Percentiles rank a stretch among this genome's conserved stretches.
phyloP scores from a whole-genome alignment of 2,329 filamentous ascomycete genomes.

The Lomentospora prolificans region DNA sequence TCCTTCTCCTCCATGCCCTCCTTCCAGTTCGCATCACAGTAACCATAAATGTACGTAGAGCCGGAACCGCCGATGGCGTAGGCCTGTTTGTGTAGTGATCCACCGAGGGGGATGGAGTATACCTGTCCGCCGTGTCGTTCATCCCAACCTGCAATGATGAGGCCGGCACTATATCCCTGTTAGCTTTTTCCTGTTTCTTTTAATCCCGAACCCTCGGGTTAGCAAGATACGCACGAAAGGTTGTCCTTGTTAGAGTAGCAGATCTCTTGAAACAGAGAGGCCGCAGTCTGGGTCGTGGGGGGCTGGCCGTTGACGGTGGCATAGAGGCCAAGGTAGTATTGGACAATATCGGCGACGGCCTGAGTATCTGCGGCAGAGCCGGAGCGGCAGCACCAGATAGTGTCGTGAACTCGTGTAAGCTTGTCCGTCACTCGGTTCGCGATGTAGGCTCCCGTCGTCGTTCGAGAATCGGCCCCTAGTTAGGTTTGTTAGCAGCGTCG shows the following conservation, averaged over 20 bases:
- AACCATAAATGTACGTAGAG: slow-evolving; percentile 98
- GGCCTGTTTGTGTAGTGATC: slow-evolving; percentile 92
- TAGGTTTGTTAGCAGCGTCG: background rate
- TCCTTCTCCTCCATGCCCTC: slow-evolving; percentile 91
- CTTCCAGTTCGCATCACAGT: slow-evolving; percentile 92
- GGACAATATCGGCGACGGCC: slow-evolving; percentile 94
- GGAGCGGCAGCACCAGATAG: slow-evolving; percentile 98
- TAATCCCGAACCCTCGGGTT: no score
- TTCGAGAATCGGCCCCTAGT: slow-evolving; percentile 84
- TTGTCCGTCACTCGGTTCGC: slow-evolving; percentile 99
- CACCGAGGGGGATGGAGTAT: slow-evolving; percentile 92
- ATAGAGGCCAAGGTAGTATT: slow-evolving; percentile 91
- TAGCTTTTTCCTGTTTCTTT: no score
- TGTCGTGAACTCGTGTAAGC: slow-evolving; percentile 95
- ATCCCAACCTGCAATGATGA: slow-evolving; percentile 98
- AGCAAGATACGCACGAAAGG: slow-evolving; percentile 48
- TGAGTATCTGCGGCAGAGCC: slow-evolving; percentile 97
- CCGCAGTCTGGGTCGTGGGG: slow-evolving; percentile 90
- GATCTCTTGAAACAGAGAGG: slow-evolving; percentile 92
- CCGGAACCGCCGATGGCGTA: slow-evolving; percentile 95
- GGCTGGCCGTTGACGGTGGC: slow-evolving; percentile 80
- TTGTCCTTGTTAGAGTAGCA: slow-evolving; percentile 97
- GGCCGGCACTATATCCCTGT: slow-evolving; percentile 58
- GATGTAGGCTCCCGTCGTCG: slow-evolving; percentile 95
- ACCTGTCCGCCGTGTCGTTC: slow-evolving; percentile 91